Base-by-base conservation (phyloP, 1,284 basidiomycete genomes). In the Tranzscheliella williamsii region DNA sequence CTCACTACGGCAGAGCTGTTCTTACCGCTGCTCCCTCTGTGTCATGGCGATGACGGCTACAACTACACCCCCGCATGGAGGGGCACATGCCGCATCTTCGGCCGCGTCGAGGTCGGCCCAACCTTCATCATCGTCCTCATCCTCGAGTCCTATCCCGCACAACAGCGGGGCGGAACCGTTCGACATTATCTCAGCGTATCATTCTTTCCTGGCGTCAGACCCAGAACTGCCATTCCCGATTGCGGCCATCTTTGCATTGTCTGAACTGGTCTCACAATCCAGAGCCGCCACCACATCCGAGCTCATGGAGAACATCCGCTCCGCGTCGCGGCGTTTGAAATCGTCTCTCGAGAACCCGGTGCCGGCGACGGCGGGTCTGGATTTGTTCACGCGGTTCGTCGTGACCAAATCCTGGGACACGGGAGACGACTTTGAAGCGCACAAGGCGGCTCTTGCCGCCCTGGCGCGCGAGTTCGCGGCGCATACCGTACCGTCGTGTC, bases 271-370 rank as follows among this genome's bases (percentile, higher is more conserved):
- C 60, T 81, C 85, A 42, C 80, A 84, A 49, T 90, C 89, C 17
- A 82, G 85, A 84, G 89, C 89, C 29, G 89, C 86, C 6, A 93
- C 91, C 18, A 92, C 91, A 84, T 90, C 90, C 68, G 91, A 94
- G 78, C 85, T 94, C 36, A 86, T 90, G 33, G 85, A 88, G 63
- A 88, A 86, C 42, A 83, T 94, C 63, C 85, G 89, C 50, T 83
- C 86, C 34, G 88, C 86, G 22, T 87, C 89, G 2, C 81, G 85
- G 5, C 80, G 81, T 15, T 81, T 94, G 41, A 86, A 85, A 66
- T 77, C 81, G 20, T 82, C 83, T 17, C 83, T 86, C 0, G 81
- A 85, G 30, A 93, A 91, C 73, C 85, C 89, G 11, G 88, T 93
- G 75, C 87, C 90, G 55, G 81, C 91, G 44, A 87, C 87, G 57